phyloP scores from a whole-genome alignment of 2,329 filamentous ascomycete species.

The Ophiocordyceps camponoti-saundersi region DNA sequence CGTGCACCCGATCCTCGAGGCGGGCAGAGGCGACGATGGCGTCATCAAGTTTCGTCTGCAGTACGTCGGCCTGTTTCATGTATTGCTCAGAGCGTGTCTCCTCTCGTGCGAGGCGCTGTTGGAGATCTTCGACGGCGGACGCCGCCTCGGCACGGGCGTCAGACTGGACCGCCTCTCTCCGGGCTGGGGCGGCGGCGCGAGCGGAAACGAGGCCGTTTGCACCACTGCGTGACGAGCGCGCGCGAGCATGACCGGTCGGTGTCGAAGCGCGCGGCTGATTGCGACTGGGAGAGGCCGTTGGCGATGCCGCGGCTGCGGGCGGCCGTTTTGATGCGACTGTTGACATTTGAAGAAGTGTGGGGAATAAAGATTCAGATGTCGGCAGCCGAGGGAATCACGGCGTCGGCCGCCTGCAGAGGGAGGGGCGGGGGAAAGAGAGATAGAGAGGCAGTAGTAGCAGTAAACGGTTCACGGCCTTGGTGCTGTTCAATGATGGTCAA shows the following conservation, averaged over 20 bases:
- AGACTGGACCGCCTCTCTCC: slow-evolving; percentile 42
- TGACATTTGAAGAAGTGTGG: slow-evolving; percentile 24
- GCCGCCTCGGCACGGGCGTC: slow-evolving; percentile 66
- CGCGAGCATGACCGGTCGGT: slow-evolving; percentile 28
- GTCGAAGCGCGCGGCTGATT: slow-evolving; percentile 25
- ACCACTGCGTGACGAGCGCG: slow-evolving; percentile 46
- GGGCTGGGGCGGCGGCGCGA: slow-evolving; percentile 45
- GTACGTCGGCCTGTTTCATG: slow-evolving; percentile 67
- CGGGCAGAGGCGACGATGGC: slow-evolving; percentile 66
- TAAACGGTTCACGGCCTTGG: too few relatives aligned
- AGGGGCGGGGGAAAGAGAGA: too few relatives aligned
- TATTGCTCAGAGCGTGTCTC: slow-evolving; percentile 64
- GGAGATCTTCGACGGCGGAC: slow-evolving; percentile 67
- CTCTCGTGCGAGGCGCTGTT: slow-evolving; percentile 64
- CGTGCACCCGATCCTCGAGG: slow-evolving; percentile 76
- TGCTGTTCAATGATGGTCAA: neutral
- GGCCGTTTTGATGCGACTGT: slow-evolving; percentile 35
- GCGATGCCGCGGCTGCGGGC: slow-evolving; percentile 16
- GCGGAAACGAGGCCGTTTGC: slow-evolving; percentile 49
- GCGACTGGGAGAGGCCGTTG: slow-evolving; percentile 21
- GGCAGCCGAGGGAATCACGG: neutral
- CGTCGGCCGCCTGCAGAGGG: neutral
- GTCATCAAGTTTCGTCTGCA: slow-evolving; percentile 78
- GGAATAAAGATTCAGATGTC: neutral
- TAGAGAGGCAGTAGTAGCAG: neutral